Base-by-base conservation (phyloP, 805 yeast species). In the Jamesozyma piceae region DNA sequence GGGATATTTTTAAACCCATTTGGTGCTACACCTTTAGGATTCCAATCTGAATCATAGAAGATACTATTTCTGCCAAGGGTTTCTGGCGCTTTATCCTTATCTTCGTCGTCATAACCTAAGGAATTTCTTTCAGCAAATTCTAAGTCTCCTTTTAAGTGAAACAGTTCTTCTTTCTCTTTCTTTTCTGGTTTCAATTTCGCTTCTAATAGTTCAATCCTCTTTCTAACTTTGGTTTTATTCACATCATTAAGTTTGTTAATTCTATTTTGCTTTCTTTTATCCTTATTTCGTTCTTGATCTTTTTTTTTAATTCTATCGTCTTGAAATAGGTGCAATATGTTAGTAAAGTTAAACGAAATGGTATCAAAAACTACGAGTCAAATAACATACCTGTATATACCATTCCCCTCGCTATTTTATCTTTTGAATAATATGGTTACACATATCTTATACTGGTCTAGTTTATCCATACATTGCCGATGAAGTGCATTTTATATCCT, bases 31-130 rank as follows among this genome's bases (percentile, higher is more conserved):
- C 87, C 87, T 4, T 69, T 52, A 2, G 81, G 78, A 46, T 80
- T 80, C 64, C 82, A 70, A 47, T 80, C 84, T 4, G 80, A 78
- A 50, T 80, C 81, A 57, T 75, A 78, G 53, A 73, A 80, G 1
- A 78, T 65, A 6, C 84, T 77, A 31, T 67, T 60, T 24, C 49
- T 52, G 2, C 78, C 80, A 51, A 74, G 60, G 53, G 65, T 46
- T 44, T 51, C 21, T 11, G 35, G 31, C 11, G 24, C 19, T 13
- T 28, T 36, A 43, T 33, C 32, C 8, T 17, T 20, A 2, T 13
- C 18, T 6, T 34, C 24, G 3, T 45, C 32, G 15, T 47, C 43
- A 28, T 11, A 19, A 10, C 50, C 43, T 34, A 49, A 15, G 8
- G 28, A 19, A 32, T 55, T 49, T 46, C 61, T 65, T 20, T 51